phyloP scores from a whole-genome alignment of 768 basidiomycete species.

The Cyclocybe cylindracea region DNA sequence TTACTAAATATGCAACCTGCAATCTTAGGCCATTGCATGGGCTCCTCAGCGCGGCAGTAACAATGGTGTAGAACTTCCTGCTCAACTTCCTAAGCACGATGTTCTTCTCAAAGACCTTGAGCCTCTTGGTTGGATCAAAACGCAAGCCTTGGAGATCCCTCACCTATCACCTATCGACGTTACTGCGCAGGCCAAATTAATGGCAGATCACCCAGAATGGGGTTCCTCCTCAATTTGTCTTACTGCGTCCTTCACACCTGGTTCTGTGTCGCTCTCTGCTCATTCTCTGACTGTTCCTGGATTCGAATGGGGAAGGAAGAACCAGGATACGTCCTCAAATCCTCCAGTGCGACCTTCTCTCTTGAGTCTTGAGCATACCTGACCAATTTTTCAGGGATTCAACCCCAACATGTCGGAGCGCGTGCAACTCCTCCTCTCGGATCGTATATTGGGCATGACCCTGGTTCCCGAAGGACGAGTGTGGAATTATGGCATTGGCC shows the following conservation, averaged over 20 bases:
- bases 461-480: constrained; percentile 91
- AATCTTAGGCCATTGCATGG: constrained; percentile 78
- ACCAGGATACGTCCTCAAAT: constrained; percentile 80
- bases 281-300: constrained; percentile 90
- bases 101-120: constrained; percentile 94
- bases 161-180: constrained; percentile 94
- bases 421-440: constrained; percentile 89
- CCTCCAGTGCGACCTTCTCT: constrained; percentile 51
- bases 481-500: constrained; percentile 96
- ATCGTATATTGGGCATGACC: constrained; percentile 95
- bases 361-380: not conserved
- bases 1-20: not conserved
- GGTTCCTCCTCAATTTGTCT: constrained; percentile 92
- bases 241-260: constrained; percentile 95
- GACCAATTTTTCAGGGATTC: constrained; percentile 61
- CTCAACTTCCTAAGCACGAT: constrained; percentile 90
- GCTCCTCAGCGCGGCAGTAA: constrained; percentile 97
- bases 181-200: constrained; percentile 92
- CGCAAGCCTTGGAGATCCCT: constrained; percentile 88
- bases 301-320: constrained; percentile 98
- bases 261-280: constrained; percentile 93
- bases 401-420: constrained; percentile 99
- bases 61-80: constrained; percentile 89
- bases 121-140: constrained; percentile 96
- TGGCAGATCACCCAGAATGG: constrained; percentile 96